phyloP scores from a whole-genome alignment of 169 alveolate species.

The Cryptosporidium andersoni region DNA sequence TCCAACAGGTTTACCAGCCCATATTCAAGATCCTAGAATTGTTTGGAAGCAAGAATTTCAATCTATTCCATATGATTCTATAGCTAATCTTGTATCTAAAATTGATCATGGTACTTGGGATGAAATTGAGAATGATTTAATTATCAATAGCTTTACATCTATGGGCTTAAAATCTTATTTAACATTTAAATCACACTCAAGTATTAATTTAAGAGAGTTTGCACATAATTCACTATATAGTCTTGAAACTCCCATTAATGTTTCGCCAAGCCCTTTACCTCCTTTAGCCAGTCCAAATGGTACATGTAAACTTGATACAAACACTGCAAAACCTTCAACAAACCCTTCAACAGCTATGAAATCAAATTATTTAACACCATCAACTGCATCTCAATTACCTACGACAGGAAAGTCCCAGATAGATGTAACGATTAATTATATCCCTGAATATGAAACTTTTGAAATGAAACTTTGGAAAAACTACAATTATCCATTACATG shows the following conservation, averaged over 20 bases:
- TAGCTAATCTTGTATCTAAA: conserved; percentile 38
- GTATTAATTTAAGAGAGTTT: conserved; percentile 28
- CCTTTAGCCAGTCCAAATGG: conserved; percentile 23
- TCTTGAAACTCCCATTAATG: conserved; percentile 67
- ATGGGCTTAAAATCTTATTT: conserved; percentile 11
- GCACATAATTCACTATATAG: conserved; percentile 26
- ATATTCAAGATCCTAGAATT: conserved; percentile 58
- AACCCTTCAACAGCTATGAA: background rate
- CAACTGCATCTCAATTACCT: background rate
- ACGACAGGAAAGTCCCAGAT: background rate
- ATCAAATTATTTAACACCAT: background rate
- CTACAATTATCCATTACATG: conserved; percentile 42
- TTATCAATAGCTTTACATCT: conserved; percentile 48
- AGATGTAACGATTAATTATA: conserved; percentile 6
- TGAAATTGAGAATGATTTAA: conserved; percentile 48
- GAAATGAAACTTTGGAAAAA: conserved; percentile 54
- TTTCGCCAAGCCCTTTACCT: conserved; percentile 32
- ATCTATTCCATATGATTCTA: conserved; percentile 41
- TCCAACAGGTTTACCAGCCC: conserved; percentile 60
- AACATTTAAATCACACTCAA: conserved; percentile 3
- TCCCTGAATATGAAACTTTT: conserved; percentile 52
- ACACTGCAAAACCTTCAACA: background rate
- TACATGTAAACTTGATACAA: background rate
- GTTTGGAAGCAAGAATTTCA: conserved; percentile 59
- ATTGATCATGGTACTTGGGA: conserved; percentile 63